Evolutionary conservation across 164 flowering plant species (phyloP).

Genomic region (Dillenia suffruticosa): DNA sequence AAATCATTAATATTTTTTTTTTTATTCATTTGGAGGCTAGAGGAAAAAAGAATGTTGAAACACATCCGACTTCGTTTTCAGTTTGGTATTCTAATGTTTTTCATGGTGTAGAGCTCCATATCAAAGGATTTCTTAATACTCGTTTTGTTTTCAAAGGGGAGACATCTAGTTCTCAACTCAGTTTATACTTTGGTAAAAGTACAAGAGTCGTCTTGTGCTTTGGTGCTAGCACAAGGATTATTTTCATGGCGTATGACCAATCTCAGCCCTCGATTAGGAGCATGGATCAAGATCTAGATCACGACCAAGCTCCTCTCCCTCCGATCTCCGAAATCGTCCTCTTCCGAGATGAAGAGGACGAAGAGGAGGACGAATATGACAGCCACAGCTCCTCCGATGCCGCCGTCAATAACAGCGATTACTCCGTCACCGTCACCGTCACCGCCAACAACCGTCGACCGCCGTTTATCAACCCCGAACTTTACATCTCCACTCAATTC

Average conservation of each 20-base stretch:
- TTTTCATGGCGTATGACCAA: background rate
- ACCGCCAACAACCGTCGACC: constrained; percentile 5
- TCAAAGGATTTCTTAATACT: no score
- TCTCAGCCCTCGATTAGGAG: constrained; percentile 14
- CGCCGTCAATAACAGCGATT: background rate
- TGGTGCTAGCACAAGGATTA: no score
- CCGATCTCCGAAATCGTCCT: constrained; percentile 43
- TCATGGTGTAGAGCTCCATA: no score
- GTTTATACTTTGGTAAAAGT: no score
- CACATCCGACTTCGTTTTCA: no score
- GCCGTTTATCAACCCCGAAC: constrained; percentile 59
- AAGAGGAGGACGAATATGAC: constrained; percentile 19
- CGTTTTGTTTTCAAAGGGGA: no score
- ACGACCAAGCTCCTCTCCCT: constrained; percentile 14
- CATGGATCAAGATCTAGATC: background rate
- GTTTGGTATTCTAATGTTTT: no score
- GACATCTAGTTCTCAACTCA: no score
- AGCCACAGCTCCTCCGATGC: constrained; percentile 34
- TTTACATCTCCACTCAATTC: constrained; percentile 87
- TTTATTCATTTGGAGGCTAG: no score
- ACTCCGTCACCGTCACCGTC: constrained; percentile 1
- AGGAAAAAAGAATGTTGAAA: no score
- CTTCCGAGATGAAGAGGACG: constrained; percentile 34
- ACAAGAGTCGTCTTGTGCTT: no score
- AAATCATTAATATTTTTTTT: no score